Conservation (phyloP, 2,329 filamentous ascomycete genomes). For the Apiospora marii region DNA sequence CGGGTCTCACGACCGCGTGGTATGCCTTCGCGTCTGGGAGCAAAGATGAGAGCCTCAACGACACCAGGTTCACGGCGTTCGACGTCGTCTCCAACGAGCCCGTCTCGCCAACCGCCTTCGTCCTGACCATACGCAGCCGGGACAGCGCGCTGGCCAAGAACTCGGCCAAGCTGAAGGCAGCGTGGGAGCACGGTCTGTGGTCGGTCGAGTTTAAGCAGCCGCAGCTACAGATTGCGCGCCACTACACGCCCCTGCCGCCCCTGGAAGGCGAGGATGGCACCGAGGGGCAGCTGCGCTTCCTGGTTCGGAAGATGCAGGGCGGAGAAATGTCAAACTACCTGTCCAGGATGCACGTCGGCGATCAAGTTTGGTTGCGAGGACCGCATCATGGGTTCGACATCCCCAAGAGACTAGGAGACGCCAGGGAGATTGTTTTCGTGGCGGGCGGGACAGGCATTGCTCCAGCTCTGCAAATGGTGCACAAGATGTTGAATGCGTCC, state of each 20-base stretch:
- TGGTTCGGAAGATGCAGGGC: conserved; percentile 78
- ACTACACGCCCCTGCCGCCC: conserved; percentile 87
- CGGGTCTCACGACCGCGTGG: conserved; percentile 12
- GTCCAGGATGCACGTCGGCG: conserved; percentile 66
- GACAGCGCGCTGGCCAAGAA: conserved; percentile 35
- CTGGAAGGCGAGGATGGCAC: conserved; percentile 39
- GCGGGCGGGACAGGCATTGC: conserved; percentile 94
- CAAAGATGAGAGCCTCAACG: conserved; percentile 53
- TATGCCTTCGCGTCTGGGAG: conserved; percentile 3
- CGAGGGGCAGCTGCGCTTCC: conserved; percentile 66
- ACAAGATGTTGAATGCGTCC: conserved; percentile 60
- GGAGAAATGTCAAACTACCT: conserved; percentile 91
- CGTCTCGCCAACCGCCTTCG: conserved; percentile 72
- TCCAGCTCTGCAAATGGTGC: conserved; percentile 82
- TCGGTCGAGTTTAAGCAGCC: conserved; percentile 95
- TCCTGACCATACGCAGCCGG: conserved; percentile 68
- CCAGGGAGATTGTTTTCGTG: conserved; percentile 76
- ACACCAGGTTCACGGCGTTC: conserved; percentile 70
- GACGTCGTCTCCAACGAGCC: conserved; percentile 66
- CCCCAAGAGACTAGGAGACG: conserved; percentile 42
- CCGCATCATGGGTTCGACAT: conserved; percentile 75
- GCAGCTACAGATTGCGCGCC: conserved; percentile 87
- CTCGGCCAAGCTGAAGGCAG: conserved; percentile 41
- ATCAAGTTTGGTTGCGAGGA: conserved; percentile 78
- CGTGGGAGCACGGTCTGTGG: conserved; percentile 76